Conservation (phyloP, 768 basidiomycete genomes). For the Amanita polypyramis region DNA sequence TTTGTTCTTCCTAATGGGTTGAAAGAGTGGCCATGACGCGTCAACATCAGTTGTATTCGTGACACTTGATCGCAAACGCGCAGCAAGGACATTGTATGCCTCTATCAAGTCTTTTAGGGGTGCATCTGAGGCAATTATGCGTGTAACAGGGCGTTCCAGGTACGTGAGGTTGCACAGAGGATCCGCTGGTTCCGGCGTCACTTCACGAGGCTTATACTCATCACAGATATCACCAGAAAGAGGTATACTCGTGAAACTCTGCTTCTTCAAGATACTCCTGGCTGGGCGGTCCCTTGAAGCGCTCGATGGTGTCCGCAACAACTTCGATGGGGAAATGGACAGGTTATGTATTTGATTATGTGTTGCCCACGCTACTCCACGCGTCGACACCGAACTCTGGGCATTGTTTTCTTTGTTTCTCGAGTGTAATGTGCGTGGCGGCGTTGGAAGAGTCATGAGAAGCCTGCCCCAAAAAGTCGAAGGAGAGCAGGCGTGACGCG, state of each 20-base stretch:
- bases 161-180: slow-evolving; percentile 56
- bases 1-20: slow-evolving; percentile 49
- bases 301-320: slow-evolving; percentile 17
- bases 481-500: not conserved
- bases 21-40: slow-evolving; percentile 62
- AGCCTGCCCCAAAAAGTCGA: too few species aligned
- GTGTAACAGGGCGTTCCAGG: slow-evolving; percentile 52
- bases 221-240: slow-evolving; percentile 18
- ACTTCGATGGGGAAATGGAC: slow-evolving; percentile 17
- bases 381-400: slow-evolving; percentile 15
- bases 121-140: slow-evolving; percentile 40
- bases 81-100: slow-evolving; percentile 61
- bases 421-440: slow-evolving; percentile 47
- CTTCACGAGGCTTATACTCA: slow-evolving; percentile 39
- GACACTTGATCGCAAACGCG: slow-evolving; percentile 45
- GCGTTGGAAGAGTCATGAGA: slow-evolving; percentile 44
- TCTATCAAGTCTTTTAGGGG: slow-evolving; percentile 54
- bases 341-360: slow-evolving; percentile 37
- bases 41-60: slow-evolving; percentile 38
- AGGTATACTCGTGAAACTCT: slow-evolving; percentile 22
- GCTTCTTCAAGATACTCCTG: slow-evolving; percentile 41
- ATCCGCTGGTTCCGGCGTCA: slow-evolving; percentile 69
- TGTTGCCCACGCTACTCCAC: slow-evolving; percentile 40
- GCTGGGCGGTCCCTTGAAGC: slow-evolving; percentile 18
- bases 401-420: slow-evolving; percentile 34